Base-by-base conservation (phyloP, 2,329 filamentous ascomycete genomes). In the Beauveria asiatica region DNA sequence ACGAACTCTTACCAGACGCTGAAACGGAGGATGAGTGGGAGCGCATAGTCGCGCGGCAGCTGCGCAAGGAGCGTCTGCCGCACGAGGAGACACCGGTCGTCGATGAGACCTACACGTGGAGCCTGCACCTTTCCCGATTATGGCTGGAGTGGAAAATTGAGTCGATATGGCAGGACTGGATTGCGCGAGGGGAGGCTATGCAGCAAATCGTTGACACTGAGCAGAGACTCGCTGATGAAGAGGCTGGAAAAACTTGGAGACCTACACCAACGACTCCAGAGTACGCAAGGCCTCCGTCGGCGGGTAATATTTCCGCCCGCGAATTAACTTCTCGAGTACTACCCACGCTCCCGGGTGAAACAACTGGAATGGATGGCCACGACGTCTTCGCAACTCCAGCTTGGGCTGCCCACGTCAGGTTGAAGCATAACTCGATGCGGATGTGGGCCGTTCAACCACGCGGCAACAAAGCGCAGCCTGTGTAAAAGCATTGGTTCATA, bases 21-120 rank as follows among this genome's bases (percentile, higher is more conserved):
- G 30, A 57, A 39, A 63, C 70, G 5, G 79, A 82, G 62, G 83
- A 85, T 64, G 52, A 62, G 19, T 85, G 82, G 80, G 80, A 83
- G 33, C 27, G 39, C 5, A 46, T 74, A 17, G 65, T 82, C 39
- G 64, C 60, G 5, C 50, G 64, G 11, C 63, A 74, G 55, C 63
- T 71, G 44, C 55, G 33, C 25, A 25, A 59, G 9, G 65, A 69
- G 48, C 62, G 63, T 1, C 42, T 63, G 3, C 61, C 17, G 33
- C 2, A 13, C 33, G 62, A 65, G n/a, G 59, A 60, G 13, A 16
- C 27, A 16, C 37, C 25, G 7, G 11, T 13, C 13, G 16, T 30
- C 27, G 57, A 45, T n/a, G 61, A 62, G 9, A 68, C 72, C 9
- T 78, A 73, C 57, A 51, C 59, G 19, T 68, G 69, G 59, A 66